Base-by-base conservation (phyloP, 1,284 basidiomycete species). In the Porodaedalea pini region DNA sequence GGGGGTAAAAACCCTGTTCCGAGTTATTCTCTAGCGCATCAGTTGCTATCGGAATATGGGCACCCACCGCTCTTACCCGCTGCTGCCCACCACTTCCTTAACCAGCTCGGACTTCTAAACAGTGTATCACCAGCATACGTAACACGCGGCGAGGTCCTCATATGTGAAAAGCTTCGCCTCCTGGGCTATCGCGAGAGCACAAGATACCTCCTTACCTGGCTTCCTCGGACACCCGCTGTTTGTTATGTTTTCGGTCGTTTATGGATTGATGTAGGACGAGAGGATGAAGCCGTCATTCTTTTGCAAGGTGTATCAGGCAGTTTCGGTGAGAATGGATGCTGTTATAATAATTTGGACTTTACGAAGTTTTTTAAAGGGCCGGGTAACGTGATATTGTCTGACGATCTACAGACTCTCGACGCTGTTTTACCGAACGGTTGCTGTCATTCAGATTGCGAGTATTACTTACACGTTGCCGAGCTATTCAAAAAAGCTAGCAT, bases 291-390 rank as follows among this genome's bases (percentile, higher is more conserved):
- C 1, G 80, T 83, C 0, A 73, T 73, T 47, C 69, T 84, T 34
- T 76, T 98, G 61, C 85, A 93, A 69, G 84, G 83, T 62, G 75
- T 94, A n/a, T 86, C 87, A 11, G 85, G 84, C 39, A 82, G 78
- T 62, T 87, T 92, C 62, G 88, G 93, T 94, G 68, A 70, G 84
- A 72, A 6, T 4, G 44, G 62, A 51, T 51, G 54, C 57, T 4
- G 41, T 32, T 51, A 51, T 31, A 8, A n/a, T 44, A 39, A 25
- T 60, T 51, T 53, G 34, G 17, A n/a, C n/a, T 7, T 40, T 45
- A 51, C 39, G 13, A 27, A 36, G 11, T 31, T 27, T 54, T 57
- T 66, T 60, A 15, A 59, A 88, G 87, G 81, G 55, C 68, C 74
- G 8, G 77, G 85, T 47, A 77, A 69, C 65, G 78, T 75, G 7